Base-by-base conservation (phyloP, 225 moss, liverwort and hornwort species). In the Ulota crispa region DNA sequence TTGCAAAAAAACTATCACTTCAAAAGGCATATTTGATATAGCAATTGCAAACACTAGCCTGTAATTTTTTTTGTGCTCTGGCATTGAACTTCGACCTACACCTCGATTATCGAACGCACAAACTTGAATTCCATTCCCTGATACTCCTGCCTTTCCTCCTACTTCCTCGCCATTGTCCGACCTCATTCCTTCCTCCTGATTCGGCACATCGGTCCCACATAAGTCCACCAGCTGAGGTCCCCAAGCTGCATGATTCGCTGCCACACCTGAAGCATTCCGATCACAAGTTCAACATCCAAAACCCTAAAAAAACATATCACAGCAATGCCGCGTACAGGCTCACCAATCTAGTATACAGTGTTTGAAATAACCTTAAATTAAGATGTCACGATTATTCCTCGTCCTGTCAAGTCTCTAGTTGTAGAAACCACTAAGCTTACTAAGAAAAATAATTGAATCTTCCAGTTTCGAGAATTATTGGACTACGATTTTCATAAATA, bases 51-150 rank as follows among this genome's bases (percentile, higher is more conserved):
- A 66, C 19, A 64, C 91, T 86, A 57, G 90, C 99, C 93, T 89
- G 78, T 96, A 99, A 28, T 85, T 32, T 1, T 86, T 74, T 72
- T 89, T 99, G 11, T 67, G 64, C 62, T 82, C 72, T 21, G 99
- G 96, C 81, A 84, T 92, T 18, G 94, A 92, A 71, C 94, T 96
- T 74, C 85, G 89, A 68, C 99, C 99, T 28, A 93, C 91, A 56
- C 96, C 96, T 74, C 99, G 89, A 81, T 99, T 99, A 76, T 99
- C 99, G 43, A 99, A 90, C 54, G 96, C 80, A 76, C 94, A 94
- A 27, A 91, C 93, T 85, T 96, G 92, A 73, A 99, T 89, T 73
- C 93, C 87, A 82, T 82, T 94, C 66, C 89, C 92, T 12, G 73
- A 80, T 31, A 72, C 84, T 41, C 60, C 72, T 39, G 71, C 74